These are phyloP conservation scores for Dalechampia spathulata DNA, from an alignment of 441 rosid species.

Conservation along the genomic window DNA sequence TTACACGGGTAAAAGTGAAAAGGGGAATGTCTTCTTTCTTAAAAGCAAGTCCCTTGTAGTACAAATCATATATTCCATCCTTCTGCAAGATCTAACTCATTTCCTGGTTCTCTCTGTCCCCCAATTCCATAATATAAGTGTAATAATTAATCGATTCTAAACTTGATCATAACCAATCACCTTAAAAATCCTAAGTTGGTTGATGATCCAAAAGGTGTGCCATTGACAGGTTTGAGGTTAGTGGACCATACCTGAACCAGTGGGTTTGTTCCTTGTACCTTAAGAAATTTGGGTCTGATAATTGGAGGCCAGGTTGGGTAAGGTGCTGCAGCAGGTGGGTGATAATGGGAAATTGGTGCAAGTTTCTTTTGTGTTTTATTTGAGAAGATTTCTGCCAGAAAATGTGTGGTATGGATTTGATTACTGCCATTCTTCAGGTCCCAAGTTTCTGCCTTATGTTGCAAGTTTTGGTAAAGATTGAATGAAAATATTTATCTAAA, in stretches of 20 bases:
- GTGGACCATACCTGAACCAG: constrained; percentile 6
- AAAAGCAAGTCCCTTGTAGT: neutral
- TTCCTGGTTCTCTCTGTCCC: neutral
- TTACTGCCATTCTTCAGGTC: constrained; percentile 12
- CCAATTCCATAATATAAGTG: too few relatives aligned
- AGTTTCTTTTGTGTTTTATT: constrained; percentile 8
- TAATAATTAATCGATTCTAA: constrained; percentile 8
- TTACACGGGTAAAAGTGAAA: constrained; percentile 2
- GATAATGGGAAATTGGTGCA: constrained; percentile 5
- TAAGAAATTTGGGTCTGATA: constrained; percentile 11
- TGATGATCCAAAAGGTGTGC: constrained; percentile 12
- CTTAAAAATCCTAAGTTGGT: constrained; percentile 12
- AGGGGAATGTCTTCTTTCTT: constrained; percentile 7
- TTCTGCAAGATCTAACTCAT: neutral
- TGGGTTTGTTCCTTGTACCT: constrained; percentile 10
- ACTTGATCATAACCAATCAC: constrained; percentile 15
- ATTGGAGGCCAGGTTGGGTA: constrained; percentile 19
- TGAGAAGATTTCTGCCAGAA: constrained; percentile 14
- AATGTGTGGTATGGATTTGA: constrained; percentile 18
- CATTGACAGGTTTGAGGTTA: constrained; percentile 9
- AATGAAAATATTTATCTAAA: too few relatives aligned
- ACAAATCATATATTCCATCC: neutral
- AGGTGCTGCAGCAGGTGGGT: constrained; percentile 6
- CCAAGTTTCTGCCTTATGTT: too few relatives aligned
- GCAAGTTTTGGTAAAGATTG: too few relatives aligned